Conservation (phyloP, 257 asterid species). For the Fraxinus americana region DNA sequence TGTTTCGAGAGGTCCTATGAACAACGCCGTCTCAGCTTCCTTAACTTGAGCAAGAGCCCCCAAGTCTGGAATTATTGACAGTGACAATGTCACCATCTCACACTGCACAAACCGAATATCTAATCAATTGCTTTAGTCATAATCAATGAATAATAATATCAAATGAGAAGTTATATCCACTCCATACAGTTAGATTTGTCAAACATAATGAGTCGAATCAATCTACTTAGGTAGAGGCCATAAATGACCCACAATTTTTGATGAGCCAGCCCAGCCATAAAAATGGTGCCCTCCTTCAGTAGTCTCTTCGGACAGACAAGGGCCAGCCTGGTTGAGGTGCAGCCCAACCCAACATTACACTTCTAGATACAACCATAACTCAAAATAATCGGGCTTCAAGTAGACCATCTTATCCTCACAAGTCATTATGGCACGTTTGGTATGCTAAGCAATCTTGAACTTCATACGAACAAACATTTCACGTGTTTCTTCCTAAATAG, state of each 20-base stretch:
- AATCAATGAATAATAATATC: background rate
- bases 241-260: background rate
- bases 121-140: background rate
- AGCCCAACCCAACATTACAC: no score
- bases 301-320: no score
- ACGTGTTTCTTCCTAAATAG: background rate
- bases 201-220: background rate
- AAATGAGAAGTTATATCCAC: background rate
- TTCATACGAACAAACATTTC: no score
- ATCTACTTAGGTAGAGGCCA: no score
- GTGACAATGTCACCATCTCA: constrained; percentile 29
- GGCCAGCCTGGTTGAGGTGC: no score
- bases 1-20: constrained; percentile 44
- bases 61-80: constrained; percentile 23
- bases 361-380: no score
- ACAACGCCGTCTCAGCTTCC: constrained; percentile 53
- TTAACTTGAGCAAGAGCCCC: constrained; percentile 20
- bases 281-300: no score
- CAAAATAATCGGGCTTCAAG: no score
- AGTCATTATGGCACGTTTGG: no score
- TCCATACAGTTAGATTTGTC: background rate
- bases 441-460: no score
- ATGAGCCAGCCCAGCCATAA: background rate
- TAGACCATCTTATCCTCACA: no score
- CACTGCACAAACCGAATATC: constrained; percentile 21